Evolutionary conservation across 345 rosid species (phyloP).

Genomic region (Adansonia digitata): DNA sequence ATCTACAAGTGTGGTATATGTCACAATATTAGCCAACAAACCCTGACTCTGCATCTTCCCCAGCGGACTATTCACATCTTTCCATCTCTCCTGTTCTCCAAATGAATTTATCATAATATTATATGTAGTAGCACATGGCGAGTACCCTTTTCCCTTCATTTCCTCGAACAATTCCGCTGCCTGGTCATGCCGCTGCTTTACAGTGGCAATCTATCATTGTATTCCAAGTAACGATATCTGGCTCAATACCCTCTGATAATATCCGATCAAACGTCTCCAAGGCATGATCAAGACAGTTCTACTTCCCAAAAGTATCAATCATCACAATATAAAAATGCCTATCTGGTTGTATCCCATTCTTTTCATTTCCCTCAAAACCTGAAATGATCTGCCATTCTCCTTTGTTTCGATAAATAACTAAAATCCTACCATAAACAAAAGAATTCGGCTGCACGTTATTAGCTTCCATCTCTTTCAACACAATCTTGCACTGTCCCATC

Average conservation of each 20-base stretch:
- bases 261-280: conserved; percentile 76
- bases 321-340: conserved; percentile 86
- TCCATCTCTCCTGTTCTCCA: conserved; percentile 86
- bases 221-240: conserved; percentile 88
- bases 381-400: conserved; percentile 98
- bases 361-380: conserved; percentile 89
- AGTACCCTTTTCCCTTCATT: conserved; percentile 67
- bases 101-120: conserved; percentile 84
- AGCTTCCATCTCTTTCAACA: conserved; percentile 92
- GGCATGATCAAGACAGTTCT: conserved; percentile 84
- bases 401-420: conserved; percentile 74
- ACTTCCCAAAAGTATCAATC: conserved; percentile 93
- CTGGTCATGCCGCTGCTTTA: conserved; percentile 55
- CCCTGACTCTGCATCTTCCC: conserved; percentile 68
- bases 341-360: conserved; percentile 76
- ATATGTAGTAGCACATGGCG: conserved; percentile 73
- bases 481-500: conserved; percentile 96
- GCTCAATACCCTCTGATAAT: conserved; percentile 73
- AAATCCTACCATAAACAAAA: conserved; percentile 69
- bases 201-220: conserved; percentile 88
- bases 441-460: conserved; percentile 66
- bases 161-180: conserved; percentile 77
- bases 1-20: conserved; percentile 84
- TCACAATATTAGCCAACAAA: conserved; percentile 58
- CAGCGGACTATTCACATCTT: conserved; percentile 59